Percentiles rank a stretch among this genome's conserved stretches.
phyloP scores from a whole-genome alignment of 768 basidiomycete genomes.

The Lactarius sanguifluus region DNA sequence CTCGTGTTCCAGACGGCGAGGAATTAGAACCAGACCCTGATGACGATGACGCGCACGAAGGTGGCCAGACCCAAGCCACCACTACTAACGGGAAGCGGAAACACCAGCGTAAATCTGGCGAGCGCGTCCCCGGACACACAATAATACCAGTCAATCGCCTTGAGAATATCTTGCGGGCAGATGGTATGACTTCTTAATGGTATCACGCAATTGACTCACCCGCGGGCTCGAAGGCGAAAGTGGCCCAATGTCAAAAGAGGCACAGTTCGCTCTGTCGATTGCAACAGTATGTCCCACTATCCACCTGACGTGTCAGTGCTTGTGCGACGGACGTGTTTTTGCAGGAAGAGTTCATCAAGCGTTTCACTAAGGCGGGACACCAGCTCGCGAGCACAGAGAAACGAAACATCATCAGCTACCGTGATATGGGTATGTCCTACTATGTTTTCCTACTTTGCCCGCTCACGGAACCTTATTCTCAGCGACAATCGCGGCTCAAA shows the following conservation, averaged over 20 bases:
- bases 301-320: constrained; percentile 18
- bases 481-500: constrained; percentile 20
- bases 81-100: constrained; percentile 23
- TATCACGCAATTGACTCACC: constrained; percentile 4
- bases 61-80: constrained; percentile 8
- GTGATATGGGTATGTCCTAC: constrained; percentile 28
- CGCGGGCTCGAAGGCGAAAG: constrained; percentile 21
- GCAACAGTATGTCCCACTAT: constrained; percentile 25
- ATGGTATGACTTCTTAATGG: constrained; percentile 23
- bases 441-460: neutral
- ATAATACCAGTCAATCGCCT: constrained; percentile 26
- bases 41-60: constrained; percentile 21
- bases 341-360: constrained; percentile 31
- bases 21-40: constrained; percentile 29
- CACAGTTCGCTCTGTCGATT: constrained; percentile 27
- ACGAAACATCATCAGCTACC: constrained; percentile 26
- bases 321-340: constrained; percentile 7
- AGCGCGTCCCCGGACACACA: constrained; percentile 28
- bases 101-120: constrained; percentile 26
- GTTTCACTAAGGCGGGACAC: constrained; percentile 26
- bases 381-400: constrained; percentile 18
- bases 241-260: constrained; percentile 32
- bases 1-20: constrained; percentile 23
- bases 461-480: neutral
- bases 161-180: constrained; percentile 30